Conservation (phyloP, 2,329 filamentous ascomycete genomes). For the Kalaharituber pfeilii region DNA sequence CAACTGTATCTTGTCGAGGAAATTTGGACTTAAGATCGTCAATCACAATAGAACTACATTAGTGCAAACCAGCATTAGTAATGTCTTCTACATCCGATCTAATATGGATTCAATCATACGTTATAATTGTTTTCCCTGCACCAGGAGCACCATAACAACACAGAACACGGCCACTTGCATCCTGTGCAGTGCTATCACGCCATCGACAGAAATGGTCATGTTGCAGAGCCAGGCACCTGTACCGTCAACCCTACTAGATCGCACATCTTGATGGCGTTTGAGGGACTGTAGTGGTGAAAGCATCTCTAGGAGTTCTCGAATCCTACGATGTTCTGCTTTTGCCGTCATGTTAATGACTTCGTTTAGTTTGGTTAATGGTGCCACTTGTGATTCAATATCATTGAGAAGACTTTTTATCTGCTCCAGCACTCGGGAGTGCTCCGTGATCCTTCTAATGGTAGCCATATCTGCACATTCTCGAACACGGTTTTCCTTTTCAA, state of each 20-base stretch:
- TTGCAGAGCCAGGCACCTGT: background rate
- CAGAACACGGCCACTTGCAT: background rate
- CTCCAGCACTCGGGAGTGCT: too few species aligned
- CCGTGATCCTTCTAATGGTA: too few species aligned
- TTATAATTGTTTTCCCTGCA: background rate
- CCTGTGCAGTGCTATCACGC: background rate
- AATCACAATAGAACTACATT: too few species aligned
- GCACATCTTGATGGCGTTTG: background rate
- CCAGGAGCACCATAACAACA: background rate
- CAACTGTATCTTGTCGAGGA: background rate
- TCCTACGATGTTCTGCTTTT: too few species aligned
- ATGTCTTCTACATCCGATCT: background rate
- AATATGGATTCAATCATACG: background rate
- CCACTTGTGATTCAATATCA: too few species aligned
- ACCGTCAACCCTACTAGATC: too few species aligned
- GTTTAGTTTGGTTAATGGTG: too few species aligned
- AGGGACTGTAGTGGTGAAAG: background rate
- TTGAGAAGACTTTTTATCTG: too few species aligned
- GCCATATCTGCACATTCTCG: constrained; percentile 5
- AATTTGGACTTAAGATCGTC: too few species aligned
- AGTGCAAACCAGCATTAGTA: background rate
- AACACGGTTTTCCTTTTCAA: background rate
- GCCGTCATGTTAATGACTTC: too few species aligned
- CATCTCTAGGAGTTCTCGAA: background rate
- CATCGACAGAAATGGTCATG: background rate